Evolutionary conservation across 177 flowering plant species (phyloP).

Genomic region (Vitis hybrid): DNA sequence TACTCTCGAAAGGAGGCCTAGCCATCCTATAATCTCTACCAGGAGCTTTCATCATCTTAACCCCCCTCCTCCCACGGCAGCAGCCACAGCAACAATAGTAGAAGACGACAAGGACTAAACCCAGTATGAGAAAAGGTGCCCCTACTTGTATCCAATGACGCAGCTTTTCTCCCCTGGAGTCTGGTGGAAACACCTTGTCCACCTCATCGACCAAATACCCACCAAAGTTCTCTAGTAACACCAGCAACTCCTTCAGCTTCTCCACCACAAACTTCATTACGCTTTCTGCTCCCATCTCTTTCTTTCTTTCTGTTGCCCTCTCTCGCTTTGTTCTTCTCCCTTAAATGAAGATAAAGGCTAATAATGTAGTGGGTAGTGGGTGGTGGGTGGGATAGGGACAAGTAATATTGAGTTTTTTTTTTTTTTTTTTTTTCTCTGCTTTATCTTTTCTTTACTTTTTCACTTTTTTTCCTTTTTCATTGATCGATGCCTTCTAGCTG

Average conservation of each 20-base stretch:
- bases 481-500: no score
- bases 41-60: constrained; percentile 35
- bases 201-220: not conserved
- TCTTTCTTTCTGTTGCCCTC: not conserved
- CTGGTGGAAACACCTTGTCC: constrained; percentile 16
- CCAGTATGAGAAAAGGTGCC: constrained; percentile 11
- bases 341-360: no score
- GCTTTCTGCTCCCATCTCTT: constrained; percentile 6
- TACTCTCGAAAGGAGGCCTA: constrained; percentile 20
- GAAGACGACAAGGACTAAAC: constrained; percentile 10
- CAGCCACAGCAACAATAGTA: constrained; percentile 8
- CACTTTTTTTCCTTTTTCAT: no score
- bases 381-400: no score
- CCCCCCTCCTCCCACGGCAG: not conserved
- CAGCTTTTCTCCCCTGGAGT: constrained; percentile 10
- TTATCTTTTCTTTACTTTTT: no score
- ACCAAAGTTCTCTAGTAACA: constrained; percentile 12
- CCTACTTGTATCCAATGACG: constrained; percentile 17
- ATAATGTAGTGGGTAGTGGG: no score
- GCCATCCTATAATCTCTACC: constrained; percentile 21
- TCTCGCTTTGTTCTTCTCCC: no score
- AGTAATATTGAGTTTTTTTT: no score
- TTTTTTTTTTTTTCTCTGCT: no score
- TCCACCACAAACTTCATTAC: constrained; percentile 11
- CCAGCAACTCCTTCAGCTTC: constrained; percentile 25